Conservation (phyloP, 495 filamentous ascomycete genomes). For the Penicillium dipodomyicola region DNA sequence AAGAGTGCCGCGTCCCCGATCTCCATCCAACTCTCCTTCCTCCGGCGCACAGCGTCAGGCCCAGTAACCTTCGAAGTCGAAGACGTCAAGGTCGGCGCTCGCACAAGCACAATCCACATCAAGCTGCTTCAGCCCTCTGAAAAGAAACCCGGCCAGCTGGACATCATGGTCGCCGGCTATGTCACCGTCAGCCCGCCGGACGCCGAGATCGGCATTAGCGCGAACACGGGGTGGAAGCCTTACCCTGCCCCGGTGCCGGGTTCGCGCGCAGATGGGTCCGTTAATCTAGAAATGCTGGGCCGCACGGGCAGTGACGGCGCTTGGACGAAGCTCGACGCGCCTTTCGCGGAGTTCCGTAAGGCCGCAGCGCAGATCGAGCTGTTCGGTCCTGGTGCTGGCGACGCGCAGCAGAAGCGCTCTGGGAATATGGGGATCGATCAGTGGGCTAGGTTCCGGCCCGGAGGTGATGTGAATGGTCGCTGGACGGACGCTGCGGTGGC, state of each 20-base stretch:
- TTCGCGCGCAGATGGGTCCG: conserved; percentile 19
- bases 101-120: conserved; percentile 68
- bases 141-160: conserved; percentile 22
- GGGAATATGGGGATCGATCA: conserved; percentile 53
- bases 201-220: conserved; percentile 57
- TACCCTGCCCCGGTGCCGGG: conserved; percentile 45
- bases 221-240: conserved; percentile 51
- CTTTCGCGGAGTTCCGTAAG: conserved; percentile 49
- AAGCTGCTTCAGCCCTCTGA: conserved; percentile 53
- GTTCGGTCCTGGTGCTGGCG: conserved; percentile 50
- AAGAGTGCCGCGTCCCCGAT: conserved; percentile 60
- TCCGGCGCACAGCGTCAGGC: conserved; percentile 64
- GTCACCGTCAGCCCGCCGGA: conserved; percentile 63
- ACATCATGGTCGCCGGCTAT: conserved; percentile 65
- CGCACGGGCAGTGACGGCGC: conserved; percentile 34
- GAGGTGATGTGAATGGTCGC: conserved; percentile 39
- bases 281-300: conserved; percentile 34
- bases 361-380: conserved; percentile 53
- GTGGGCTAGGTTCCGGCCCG: conserved; percentile 58
- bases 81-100: conserved; percentile 69
- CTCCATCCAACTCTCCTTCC: conserved; percentile 67
- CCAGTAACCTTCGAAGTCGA: conserved; percentile 61
- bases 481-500: conserved; percentile 57
- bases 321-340: conserved; percentile 35
- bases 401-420: conserved; percentile 30